Percentiles rank a stretch among this genome's conserved stretches.
Evolutionary conservation across 2,329 filamentous ascomycete species (phyloP).

Genomic region (Neonectria ditissima): DNA sequence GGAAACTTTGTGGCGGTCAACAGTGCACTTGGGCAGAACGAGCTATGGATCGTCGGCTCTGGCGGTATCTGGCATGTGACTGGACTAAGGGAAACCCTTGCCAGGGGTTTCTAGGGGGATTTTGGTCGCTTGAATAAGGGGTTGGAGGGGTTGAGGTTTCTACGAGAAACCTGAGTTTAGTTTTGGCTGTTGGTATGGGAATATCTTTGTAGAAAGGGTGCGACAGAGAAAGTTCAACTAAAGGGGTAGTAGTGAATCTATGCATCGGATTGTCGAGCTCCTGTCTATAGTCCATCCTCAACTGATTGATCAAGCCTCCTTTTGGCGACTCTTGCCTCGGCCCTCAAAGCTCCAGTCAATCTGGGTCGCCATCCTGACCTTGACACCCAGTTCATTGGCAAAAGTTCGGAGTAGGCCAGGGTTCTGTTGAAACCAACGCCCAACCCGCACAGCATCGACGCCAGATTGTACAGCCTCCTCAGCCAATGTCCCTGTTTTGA

Average conservation of each 20-base stretch:
- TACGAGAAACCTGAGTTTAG: no score
- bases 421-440: constrained; percentile 68
- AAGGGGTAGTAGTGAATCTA: no score
- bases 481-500: constrained; percentile 58
- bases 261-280: no score
- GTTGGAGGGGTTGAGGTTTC: no score
- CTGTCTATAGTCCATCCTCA: no score
- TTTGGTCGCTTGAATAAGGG: no score
- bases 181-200: no score
- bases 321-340: no score
- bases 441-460: constrained; percentile 62
- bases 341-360: no score
- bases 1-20: constrained; percentile 6
- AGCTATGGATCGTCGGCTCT: constrained; percentile 14
- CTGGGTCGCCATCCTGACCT: constrained; percentile 44
- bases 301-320: no score
- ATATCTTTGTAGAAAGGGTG: no score
- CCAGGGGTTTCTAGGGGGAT: background rate
- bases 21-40: constrained; percentile 1
- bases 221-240: no score
- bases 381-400: constrained; percentile 63
- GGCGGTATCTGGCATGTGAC: constrained; percentile 17
- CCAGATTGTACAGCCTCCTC: constrained; percentile 60
- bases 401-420: constrained; percentile 65
- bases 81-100: background rate